phyloP scores from a whole-genome alignment of 371 early-diverging fungal species.

The Rhizopus stolonifer region DNA sequence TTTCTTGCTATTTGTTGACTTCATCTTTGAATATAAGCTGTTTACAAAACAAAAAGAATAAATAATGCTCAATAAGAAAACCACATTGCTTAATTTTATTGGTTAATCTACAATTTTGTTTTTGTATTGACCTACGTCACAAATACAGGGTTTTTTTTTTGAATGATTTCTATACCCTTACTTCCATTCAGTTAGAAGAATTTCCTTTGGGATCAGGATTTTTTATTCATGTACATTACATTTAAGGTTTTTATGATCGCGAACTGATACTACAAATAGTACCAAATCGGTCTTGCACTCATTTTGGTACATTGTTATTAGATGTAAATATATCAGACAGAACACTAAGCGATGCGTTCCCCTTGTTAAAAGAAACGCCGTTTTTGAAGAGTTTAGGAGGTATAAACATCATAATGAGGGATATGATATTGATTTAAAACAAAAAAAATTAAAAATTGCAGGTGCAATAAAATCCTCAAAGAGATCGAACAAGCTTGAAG shows the following conservation, averaged over 20 bases:
- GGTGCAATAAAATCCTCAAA: constrained; percentile 5
- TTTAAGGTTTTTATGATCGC: constrained; percentile 10
- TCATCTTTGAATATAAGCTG: not conserved
- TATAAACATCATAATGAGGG: constrained; percentile 6
- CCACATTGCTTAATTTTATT: not conserved
- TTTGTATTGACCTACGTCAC: not conserved
- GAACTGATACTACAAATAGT: constrained; percentile 7
- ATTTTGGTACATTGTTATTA: constrained; percentile 11
- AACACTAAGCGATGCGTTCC: constrained; percentile 9
- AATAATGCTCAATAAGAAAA: not conserved
- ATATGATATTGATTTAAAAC: constrained; percentile 7
- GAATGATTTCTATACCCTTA: constrained; percentile 1
- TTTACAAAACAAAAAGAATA: too few relatives aligned
- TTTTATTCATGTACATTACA: constrained; percentile 9
- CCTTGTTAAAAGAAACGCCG: constrained; percentile 10
- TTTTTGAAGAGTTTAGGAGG: constrained; percentile 8
- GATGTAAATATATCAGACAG: constrained; percentile 13
- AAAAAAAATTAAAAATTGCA: constrained; percentile 5
- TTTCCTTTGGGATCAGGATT: constrained; percentile 8
- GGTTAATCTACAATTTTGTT: constrained; percentile 1
- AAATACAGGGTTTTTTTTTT: constrained; percentile 5
- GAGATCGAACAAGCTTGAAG: constrained; percentile 7
- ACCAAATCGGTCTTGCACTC: constrained; percentile 10
- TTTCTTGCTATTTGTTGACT: not conserved
- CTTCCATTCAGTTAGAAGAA: constrained; percentile 5